phyloP scores from a whole-genome alignment of 2,329 filamentous ascomycete species.

The Aspergillus sp. region DNA sequence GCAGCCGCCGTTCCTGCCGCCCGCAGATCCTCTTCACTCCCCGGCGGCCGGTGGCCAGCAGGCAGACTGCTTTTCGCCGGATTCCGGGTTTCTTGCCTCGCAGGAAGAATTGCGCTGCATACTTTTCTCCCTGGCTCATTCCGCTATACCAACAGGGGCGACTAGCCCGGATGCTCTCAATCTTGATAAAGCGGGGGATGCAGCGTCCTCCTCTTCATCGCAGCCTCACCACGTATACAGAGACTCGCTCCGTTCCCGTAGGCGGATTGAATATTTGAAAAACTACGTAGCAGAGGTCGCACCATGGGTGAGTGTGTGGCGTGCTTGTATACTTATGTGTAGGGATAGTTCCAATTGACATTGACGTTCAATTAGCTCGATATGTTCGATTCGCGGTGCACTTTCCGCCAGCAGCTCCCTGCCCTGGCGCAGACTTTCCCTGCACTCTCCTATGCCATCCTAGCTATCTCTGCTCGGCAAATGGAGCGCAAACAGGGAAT shows the following conservation, averaged over 20 bases:
- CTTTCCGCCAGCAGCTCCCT: slow-evolving; percentile 48
- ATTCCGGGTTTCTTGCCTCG: slow-evolving; percentile 41
- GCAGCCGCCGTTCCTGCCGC: too few relatives aligned
- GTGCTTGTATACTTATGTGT: neutral
- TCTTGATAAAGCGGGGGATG: neutral
- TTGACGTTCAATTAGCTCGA: slow-evolving; percentile 39
- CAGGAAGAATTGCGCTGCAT: slow-evolving; percentile 41
- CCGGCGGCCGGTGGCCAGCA: slow-evolving; percentile 12
- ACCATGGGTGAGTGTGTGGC: slow-evolving; percentile 38
- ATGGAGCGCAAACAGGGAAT: slow-evolving; percentile 46
- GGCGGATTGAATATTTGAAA: slow-evolving; percentile 37
- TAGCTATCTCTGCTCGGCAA: slow-evolving; percentile 49
- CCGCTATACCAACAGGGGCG: slow-evolving; percentile 37
- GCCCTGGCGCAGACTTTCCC: slow-evolving; percentile 43
- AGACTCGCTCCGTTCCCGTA: slow-evolving; percentile 1
- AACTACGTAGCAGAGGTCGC: slow-evolving; percentile 50
- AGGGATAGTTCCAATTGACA: neutral
- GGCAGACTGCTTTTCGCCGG: slow-evolving; percentile 26
- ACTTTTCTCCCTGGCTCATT: slow-evolving; percentile 41
- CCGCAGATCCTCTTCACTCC: too few relatives aligned
- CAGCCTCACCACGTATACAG: slow-evolving; percentile 21
- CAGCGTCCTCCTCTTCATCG: slow-evolving; percentile 5
- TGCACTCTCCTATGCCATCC: slow-evolving; percentile 44
- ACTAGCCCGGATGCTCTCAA: slow-evolving; percentile 21
- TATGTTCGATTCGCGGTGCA: slow-evolving; percentile 49